Evolutionary conservation across 192 early-diverging fungal species (phyloP).

Genomic region (Dissophora ornata): DNA sequence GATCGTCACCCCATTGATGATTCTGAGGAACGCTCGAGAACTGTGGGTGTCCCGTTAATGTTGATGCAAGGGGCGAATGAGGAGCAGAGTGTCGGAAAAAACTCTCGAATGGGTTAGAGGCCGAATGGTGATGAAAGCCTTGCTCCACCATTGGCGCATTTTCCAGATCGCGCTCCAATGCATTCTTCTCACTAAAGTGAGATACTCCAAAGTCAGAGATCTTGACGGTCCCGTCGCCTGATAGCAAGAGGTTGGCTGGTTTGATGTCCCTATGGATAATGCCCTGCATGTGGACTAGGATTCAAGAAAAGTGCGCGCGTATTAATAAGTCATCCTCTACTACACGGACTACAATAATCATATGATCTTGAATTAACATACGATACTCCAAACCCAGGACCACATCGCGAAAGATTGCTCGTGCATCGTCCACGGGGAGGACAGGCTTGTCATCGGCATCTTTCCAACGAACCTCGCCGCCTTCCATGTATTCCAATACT

Average conservation of each 20-base stretch:
- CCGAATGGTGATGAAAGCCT: slow-evolving; percentile 9
- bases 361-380: slow-evolving; percentile 56
- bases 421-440: slow-evolving; percentile 69
- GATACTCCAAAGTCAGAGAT: slow-evolving; percentile 99
- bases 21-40: slow-evolving; percentile 52
- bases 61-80: slow-evolving; percentile 47
- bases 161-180: slow-evolving; percentile 53
- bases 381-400: slow-evolving; percentile 92
- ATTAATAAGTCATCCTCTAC: no score
- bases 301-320: no score
- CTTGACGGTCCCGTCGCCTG: slow-evolving; percentile 82
- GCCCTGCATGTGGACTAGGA: slow-evolving; percentile 88
- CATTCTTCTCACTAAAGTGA: slow-evolving; percentile 72
- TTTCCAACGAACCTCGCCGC: slow-evolving; percentile 94
- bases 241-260: slow-evolving; percentile 93
- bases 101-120: slow-evolving; percentile 40
- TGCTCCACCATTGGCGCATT: slow-evolving; percentile 44
- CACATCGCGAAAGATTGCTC: slow-evolving; percentile 89
- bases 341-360: neutral
- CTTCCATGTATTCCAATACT: slow-evolving; percentile 91
- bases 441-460: slow-evolving; percentile 71
- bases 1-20: slow-evolving; percentile 70
- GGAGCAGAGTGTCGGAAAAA: slow-evolving; percentile 27
- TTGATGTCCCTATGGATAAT: slow-evolving; percentile 99
- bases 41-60: slow-evolving; percentile 2